These are phyloP conservation scores for Phytophthora brassicae DNA, from an alignment of 352 stramenopile genomes.

Conservation along the genomic window DNA sequence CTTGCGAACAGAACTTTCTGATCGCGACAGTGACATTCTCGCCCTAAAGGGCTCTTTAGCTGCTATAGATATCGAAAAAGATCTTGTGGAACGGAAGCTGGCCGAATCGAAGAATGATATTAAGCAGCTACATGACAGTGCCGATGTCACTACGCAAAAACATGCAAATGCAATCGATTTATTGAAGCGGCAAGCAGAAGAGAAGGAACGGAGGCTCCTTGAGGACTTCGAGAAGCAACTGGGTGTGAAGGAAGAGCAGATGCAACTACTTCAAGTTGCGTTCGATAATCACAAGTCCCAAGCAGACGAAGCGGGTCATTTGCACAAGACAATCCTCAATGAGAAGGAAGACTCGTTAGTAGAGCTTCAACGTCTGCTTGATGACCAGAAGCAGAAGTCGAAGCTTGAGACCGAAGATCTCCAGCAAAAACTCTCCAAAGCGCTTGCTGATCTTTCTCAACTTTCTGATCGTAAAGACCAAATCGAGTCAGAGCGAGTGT, in stretches of 20 bases:
- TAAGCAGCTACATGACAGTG: slow-evolving; percentile 20
- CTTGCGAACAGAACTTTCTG: slow-evolving; percentile 19
- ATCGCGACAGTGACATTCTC: slow-evolving; percentile 21
- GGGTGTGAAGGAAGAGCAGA: slow-evolving; percentile 20
- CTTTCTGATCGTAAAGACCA: slow-evolving; percentile 24
- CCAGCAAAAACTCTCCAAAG: slow-evolving; percentile 21
- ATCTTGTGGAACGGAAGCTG: slow-evolving; percentile 25
- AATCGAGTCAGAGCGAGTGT: slow-evolving; percentile 15
- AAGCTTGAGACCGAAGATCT: slow-evolving; percentile 17
- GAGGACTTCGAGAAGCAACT: slow-evolving; percentile 27
- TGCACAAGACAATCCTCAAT: slow-evolving; percentile 20
- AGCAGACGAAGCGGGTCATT: slow-evolving; percentile 18
- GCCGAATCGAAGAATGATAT: slow-evolving; percentile 16
- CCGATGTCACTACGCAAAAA: slow-evolving; percentile 7
- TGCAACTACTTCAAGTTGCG: slow-evolving; percentile 22
- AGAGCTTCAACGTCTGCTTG: slow-evolving; percentile 48
- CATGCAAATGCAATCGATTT: slow-evolving; percentile 24
- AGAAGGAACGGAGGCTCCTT: slow-evolving; percentile 17
- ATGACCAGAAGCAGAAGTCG: slow-evolving; percentile 37
- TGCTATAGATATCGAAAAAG: slow-evolving; percentile 16
- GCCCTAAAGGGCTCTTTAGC: slow-evolving; percentile 14
- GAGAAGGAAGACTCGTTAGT: slow-evolving; percentile 32
- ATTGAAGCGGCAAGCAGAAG: slow-evolving; percentile 17
- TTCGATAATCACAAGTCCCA: slow-evolving; percentile 18
- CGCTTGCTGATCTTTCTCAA: slow-evolving; percentile 15